Percentiles rank a stretch among this genome's conserved stretches.
Conservation (phyloP, 768 basidiomycete species). For the Termitomyces titanicus region DNA sequence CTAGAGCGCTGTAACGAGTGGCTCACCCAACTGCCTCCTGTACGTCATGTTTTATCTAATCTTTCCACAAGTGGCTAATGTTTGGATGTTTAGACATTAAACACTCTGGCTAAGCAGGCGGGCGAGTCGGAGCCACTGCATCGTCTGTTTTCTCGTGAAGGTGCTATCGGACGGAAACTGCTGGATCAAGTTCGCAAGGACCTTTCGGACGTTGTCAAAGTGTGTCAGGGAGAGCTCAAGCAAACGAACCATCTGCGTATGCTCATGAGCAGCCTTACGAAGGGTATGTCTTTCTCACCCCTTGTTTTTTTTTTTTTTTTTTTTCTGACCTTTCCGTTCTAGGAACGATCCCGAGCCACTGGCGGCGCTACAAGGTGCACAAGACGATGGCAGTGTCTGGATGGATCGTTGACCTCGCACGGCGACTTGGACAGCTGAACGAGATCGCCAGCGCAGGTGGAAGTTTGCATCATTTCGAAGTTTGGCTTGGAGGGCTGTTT, state of each 20-base stretch:
- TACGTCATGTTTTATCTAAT: too few relatives aligned
- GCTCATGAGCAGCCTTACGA: slow-evolving; percentile 85
- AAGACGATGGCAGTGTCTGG: slow-evolving; percentile 77
- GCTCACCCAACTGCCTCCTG: slow-evolving; percentile 72
- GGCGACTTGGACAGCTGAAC: slow-evolving; percentile 82
- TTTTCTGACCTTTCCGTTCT: neutral
- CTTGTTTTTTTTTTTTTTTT: neutral
- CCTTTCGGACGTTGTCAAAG: slow-evolving; percentile 74
- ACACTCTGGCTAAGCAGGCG: slow-evolving; percentile 58
- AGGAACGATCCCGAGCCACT: slow-evolving; percentile 88
- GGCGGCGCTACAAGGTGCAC: slow-evolving; percentile 87
- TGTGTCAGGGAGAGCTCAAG: slow-evolving; percentile 85
- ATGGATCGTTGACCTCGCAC: slow-evolving; percentile 81
- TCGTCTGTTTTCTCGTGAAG: slow-evolving; percentile 87
- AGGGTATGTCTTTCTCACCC: slow-evolving; percentile 53
- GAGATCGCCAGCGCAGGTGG: slow-evolving; percentile 55
- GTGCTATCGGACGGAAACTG: slow-evolving; percentile 73
- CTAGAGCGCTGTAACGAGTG: slow-evolving; percentile 82
- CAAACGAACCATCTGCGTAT: slow-evolving; percentile 96
- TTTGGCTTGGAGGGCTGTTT: slow-evolving; percentile 94
- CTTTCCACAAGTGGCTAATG: too few relatives aligned
- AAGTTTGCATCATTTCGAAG: slow-evolving; percentile 65
- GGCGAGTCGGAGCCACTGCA: slow-evolving; percentile 82
- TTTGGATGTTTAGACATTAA: slow-evolving; percentile 52
- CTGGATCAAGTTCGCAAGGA: slow-evolving; percentile 80